Base-by-base conservation (phyloP, 2,329 filamentous ascomycete species). In the Ilyonectria destructans region DNA sequence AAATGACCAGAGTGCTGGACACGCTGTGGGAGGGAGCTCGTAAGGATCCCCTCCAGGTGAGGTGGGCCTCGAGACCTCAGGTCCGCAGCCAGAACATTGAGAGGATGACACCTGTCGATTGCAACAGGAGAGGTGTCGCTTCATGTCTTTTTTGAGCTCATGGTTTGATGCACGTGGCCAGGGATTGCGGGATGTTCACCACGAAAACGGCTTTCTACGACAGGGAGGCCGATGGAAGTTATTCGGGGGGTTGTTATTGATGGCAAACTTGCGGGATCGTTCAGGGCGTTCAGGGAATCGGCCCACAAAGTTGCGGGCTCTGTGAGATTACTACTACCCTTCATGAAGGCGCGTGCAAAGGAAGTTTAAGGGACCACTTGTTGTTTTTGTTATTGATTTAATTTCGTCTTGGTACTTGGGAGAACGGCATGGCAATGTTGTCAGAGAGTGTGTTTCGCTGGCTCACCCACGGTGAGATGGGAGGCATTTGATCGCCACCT, bases 231-330 rank as follows among this genome's bases (percentile, higher is more conserved):
- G 65, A 67, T 46, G 66, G 48, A 66, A 57, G 69, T 72, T 71
- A 61, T 76, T 69, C 58, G 71, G 31, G 43, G 54, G 71, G 62
- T 59, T 74, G 65, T 72, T 71, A 52, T 69, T 75, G 73, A 75
- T 69, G 73, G 75, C 65, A 74, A 69, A 74, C 67, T 46, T 73
- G 67, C 69, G 74, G 71, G 70, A 75, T 74, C 71, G 70, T 73
- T 74, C 56, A 63, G 71, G 74, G 74, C 74, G 74, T 76, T 76
- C 55, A 71, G 68, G 74, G 70, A 76, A 76, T 71, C 71, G 64
- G 73, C 65, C 70, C 68, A 72, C 73, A 72, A 73, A 74, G 70
- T 67, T 76, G 71, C 69, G 64, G 71, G 73, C 69, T 70, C 65
- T 66, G 65, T 74, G 73, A 70, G 66, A 62, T 71, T 75, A 68